Percentiles rank a stretch among this genome's conserved stretches.
phyloP scores from a whole-genome alignment of 108 stramenopile genomes.

The Skeletonema costatum region DNA sequence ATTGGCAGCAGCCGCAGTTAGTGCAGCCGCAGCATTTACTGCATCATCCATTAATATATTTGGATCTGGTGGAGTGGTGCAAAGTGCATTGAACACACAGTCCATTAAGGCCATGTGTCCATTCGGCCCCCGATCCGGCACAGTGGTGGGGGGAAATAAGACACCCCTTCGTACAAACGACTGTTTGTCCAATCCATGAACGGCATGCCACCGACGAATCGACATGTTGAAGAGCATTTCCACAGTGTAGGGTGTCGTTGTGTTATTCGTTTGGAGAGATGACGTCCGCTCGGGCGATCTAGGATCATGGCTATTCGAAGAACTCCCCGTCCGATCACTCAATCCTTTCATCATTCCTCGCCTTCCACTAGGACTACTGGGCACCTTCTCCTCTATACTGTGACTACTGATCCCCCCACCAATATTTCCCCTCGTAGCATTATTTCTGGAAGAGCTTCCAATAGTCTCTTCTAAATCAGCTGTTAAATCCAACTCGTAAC shows the following conservation, averaged over 20 bases:
- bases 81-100: slow-evolving; percentile 71
- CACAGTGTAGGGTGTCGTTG: slow-evolving; percentile 4
- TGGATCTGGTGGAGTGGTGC: slow-evolving; percentile 14
- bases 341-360: background rate
- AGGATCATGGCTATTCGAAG: background rate
- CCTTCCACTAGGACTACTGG: slow-evolving; percentile 2
- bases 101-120: slow-evolving; percentile 88
- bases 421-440: background rate
- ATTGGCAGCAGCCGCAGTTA: slow-evolving; percentile 19
- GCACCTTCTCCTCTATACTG: slow-evolving; percentile 6
- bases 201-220: slow-evolving; percentile 12
- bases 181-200: slow-evolving; percentile 66
- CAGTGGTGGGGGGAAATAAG: slow-evolving; percentile 59
- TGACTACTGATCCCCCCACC: slow-evolving; percentile 18
- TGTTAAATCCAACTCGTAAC: slow-evolving; percentile 16
- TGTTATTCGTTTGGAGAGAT: background rate
- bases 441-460: background rate
- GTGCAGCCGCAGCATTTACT: slow-evolving; percentile 23
- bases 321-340: background rate
- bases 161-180: slow-evolving; percentile 53
- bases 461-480: background rate
- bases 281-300: background rate
- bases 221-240: slow-evolving; percentile 9
- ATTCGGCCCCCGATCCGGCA: slow-evolving; percentile 70
- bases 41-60: slow-evolving; percentile 19